Evolutionary conservation across 192 early-diverging fungal genomes (phyloP).

Genomic region (Jimgerdemannia lactiflua): DNA sequence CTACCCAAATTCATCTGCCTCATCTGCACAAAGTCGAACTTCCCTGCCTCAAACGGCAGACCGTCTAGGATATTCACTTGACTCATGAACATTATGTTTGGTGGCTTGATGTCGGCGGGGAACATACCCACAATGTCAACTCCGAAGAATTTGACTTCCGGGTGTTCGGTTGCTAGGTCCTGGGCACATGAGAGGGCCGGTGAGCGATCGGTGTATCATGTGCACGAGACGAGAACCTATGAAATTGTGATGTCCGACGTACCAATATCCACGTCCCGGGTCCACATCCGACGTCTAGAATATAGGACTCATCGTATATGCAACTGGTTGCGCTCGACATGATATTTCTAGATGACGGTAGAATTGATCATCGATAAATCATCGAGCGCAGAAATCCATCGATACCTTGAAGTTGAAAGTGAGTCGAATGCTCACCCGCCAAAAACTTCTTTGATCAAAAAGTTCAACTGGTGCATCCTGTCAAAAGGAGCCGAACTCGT

Average conservation of each 20-base stretch:
- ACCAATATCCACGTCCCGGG: not conserved
- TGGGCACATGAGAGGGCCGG: not conserved
- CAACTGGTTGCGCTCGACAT: not conserved
- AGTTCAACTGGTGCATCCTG: not conserved
- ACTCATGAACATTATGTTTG: conserved; percentile 1
- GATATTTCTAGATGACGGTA: not conserved
- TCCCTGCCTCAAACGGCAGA: conserved; percentile 8
- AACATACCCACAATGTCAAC: conserved; percentile 12
- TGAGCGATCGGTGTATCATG: not conserved
- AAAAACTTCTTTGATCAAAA: not conserved
- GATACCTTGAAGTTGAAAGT: not conserved
- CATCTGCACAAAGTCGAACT: conserved; percentile 12
- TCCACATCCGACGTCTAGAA: not conserved
- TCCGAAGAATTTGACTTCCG: conserved; percentile 5
- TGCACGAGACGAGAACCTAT: no score
- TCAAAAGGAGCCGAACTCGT: not conserved
- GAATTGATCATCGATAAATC: not conserved
- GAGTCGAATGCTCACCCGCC: not conserved
- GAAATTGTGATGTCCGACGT: not conserved
- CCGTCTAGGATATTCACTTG: conserved; percentile 2
- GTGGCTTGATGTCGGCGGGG: conserved; percentile 5
- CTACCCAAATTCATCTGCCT: not conserved
- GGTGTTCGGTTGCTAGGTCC: conserved; percentile 1
- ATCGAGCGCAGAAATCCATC: not conserved
- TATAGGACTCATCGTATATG: not conserved